These are phyloP conservation scores for Colletotrichum scovillei DNA, from an alignment of 2,329 filamentous ascomycete genomes.

Conservation along the genomic window DNA sequence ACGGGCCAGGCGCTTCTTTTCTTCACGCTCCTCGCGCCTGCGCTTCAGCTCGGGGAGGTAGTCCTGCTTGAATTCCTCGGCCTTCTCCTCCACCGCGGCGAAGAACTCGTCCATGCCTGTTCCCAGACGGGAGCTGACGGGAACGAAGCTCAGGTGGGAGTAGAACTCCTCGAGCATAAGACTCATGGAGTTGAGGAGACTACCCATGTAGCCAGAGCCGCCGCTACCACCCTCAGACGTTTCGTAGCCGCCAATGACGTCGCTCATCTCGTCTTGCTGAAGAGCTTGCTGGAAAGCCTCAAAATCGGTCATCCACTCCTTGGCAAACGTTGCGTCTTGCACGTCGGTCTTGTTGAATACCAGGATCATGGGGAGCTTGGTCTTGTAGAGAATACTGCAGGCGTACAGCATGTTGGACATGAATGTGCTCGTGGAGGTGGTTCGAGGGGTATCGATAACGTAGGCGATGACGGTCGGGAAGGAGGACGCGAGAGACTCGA, in stretches of 20 bases:
- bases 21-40: conserved; percentile 79
- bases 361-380: conserved; percentile 96
- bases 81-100: conserved; percentile 86
- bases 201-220: conserved; percentile 96
- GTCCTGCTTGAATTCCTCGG: conserved; percentile 86
- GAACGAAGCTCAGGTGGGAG: conserved; percentile 90
- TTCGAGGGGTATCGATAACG: conserved; percentile 95
- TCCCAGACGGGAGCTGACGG: conserved; percentile 92
- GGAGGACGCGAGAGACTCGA: conserved; percentile 90
- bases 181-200: conserved; percentile 96
- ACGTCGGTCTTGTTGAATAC: conserved; percentile 99
- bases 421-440: conserved; percentile 93
- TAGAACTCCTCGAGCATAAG: conserved; percentile 98
- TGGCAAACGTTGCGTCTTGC: conserved; percentile 89
- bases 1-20: conserved; percentile 76
- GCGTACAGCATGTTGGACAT: conserved; percentile 99
- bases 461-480: conserved; percentile 98
- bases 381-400: conserved; percentile 98
- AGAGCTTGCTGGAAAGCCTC: conserved; percentile 93
- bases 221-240: conserved; percentile 68
- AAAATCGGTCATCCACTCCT: conserved; percentile 99
- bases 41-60: conserved; percentile 93
- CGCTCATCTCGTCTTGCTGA: conserved; percentile 80
- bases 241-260: conserved; percentile 80
- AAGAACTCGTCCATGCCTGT: conserved; percentile 95